Base-by-base conservation (phyloP, 2,329 filamentous ascomycete species). In the Pestalotiopsis sp. region DNA sequence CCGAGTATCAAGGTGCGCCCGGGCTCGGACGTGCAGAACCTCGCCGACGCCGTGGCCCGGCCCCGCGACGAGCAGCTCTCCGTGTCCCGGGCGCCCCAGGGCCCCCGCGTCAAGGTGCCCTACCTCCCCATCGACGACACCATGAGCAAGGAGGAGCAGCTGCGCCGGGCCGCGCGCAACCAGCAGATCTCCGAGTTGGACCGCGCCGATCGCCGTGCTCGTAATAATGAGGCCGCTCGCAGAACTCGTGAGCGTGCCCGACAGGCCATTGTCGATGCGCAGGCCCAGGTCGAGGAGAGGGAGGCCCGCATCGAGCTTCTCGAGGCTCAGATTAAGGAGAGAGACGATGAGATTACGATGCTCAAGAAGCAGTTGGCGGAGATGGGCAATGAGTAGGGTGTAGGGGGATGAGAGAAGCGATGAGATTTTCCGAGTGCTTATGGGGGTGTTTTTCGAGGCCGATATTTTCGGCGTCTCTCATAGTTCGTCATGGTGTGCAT, bases 101-200 rank as follows among this genome's bases (percentile, higher is more conserved):
- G 40, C 9, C 65, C 31, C 14, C 59, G 25, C 4, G 45, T 20
- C 20, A 58, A 41, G 20, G 36, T 60, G 9, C 40, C 57, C 6
- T 67, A 56, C 20, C 57, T 67, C 12, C 36, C 31, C 20, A 60
- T 67, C 25, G 59, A 67, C 27, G 36, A 63, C 4, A 31, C 49
- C 38, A 67, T 67, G 66, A 31, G 38, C 17, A 20, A 63, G 36
- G 59, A 31, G 25, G 66, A 67, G 58, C 36, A 56, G 59, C 13
- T 63, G 23, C 20, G 59, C 20, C 66, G 59, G 5, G 66, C 59
- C 17, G 23, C 20, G 31, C 52, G 31, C 7, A 67, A 67, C 17
- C 57, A 67, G 40, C n/a, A 67, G 58, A 62, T 67, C 13, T 38
- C 66, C 23, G 66, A 67, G 66, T 2, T 67, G 17, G 59, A 67